Evolutionary conservation across 2,329 filamentous ascomycete genomes (phyloP), one percentile per base, ranked within the genome.

Genomic region (Colletotrichum somersetense): DNA sequence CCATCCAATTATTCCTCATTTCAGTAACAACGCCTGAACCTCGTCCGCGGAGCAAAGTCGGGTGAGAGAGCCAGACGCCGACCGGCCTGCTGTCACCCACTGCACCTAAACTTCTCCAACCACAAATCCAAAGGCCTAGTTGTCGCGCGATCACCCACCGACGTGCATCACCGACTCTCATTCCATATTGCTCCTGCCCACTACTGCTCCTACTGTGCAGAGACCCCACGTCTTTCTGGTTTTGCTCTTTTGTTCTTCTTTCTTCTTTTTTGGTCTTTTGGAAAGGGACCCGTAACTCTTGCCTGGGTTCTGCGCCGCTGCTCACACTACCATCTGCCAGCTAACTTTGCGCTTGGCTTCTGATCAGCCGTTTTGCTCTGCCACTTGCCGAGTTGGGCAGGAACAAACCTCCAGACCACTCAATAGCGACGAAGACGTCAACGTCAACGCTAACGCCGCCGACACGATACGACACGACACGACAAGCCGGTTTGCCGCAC

Each of bases 1-100:
- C 63, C 56, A 55, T 67, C 56, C 63, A 71, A 66, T 66, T 61
- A 66, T 66, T 53, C 65, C 57, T 42, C 62, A 42, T 40, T 44
- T 40, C 33, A 61, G 57, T n/a, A 61, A 40, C 55, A 48, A 42
- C 66, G 57, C 56, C 57, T 56, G 50, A 67, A 57, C 50, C 63
- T 56, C 46, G 7, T 16, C 58, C 33, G 30, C 42, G 30, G 52
- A 35, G 26, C 18, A 66, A 48, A 55, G 62, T 59, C 40, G 63
- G 30, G 33, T 42, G 63, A 55, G n/a, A 30, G 26, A 30, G 40
- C 40, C 52, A 66, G 35, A 57, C 42, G 30, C 42, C 30, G 18
- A 50, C 64, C 35, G 33, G 23, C 52, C 56, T 67, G 63, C 53
- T 71, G 67, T 67, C 62, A 66, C 67, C 67, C 38, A 64, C 38